Percentiles rank a stretch among this genome's conserved stretches.
These are phyloP conservation scores for Teunomyces gatunensis DNA, from an alignment of 805 yeast species.

Conservation along the genomic window DNA sequence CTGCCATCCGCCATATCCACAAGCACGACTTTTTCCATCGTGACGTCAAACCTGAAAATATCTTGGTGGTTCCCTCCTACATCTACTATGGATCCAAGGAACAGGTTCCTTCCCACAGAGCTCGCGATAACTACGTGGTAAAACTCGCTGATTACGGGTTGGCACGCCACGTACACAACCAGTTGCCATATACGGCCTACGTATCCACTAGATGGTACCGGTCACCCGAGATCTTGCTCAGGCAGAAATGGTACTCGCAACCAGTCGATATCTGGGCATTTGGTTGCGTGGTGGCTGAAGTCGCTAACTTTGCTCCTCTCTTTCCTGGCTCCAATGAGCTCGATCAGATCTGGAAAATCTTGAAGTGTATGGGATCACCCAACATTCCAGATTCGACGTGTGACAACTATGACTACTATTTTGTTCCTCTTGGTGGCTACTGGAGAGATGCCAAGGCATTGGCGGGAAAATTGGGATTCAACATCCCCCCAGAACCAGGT, in stretches of 20 bases:
- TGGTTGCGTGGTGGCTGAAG: constrained; percentile 74
- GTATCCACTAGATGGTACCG: constrained; percentile 87
- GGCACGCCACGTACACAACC: constrained; percentile 57
- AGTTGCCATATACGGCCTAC: constrained; percentile 64
- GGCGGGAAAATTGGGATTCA: constrained; percentile 53
- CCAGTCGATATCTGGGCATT: constrained; percentile 88
- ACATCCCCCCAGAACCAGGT: constrained; percentile 57
- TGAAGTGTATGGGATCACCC: constrained; percentile 76
- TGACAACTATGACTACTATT: constrained; percentile 11
- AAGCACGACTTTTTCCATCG: constrained; percentile 69
- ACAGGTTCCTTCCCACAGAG: constrained; percentile 40
- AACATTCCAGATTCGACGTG: constrained; percentile 21
- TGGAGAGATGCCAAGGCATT: constrained; percentile 65
- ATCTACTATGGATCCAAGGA: constrained; percentile 48
- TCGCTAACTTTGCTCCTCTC: constrained; percentile 69
- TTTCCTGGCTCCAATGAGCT: constrained; percentile 80
- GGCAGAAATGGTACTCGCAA: constrained; percentile 58
- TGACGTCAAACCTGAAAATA: constrained; percentile 92
- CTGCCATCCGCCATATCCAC: constrained; percentile 84
- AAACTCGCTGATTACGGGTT: constrained; percentile 81
- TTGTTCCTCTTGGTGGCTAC: constrained; percentile 60
- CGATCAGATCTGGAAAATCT: constrained; percentile 72
- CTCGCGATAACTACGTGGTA: constrained; percentile 51
- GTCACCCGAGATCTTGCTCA: constrained; percentile 73
- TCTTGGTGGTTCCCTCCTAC: constrained; percentile 61